Evolutionary conservation across 257 asterid species (phyloP).

Genomic region (Solanum dulcamara): DNA sequence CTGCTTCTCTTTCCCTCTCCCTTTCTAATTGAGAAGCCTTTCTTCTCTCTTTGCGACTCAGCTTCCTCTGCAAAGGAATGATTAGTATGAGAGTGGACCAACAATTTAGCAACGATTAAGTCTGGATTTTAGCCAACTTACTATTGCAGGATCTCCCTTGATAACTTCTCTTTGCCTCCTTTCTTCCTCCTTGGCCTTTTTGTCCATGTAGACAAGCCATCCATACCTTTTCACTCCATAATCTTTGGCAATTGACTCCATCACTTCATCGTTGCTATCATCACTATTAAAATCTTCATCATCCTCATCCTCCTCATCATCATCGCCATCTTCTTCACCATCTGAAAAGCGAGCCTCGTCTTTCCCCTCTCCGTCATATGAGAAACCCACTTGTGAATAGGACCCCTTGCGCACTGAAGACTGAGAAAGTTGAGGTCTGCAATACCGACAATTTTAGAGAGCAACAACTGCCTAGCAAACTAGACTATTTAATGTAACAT

Average conservation of each 20-base stretch:
- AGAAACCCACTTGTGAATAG: constrained; percentile 96
- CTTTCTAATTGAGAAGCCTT: constrained; percentile 85
- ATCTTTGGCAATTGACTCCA: constrained; percentile 95
- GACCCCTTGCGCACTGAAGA: constrained; percentile 72
- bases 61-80: constrained; percentile 53
- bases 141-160: constrained; percentile 95
- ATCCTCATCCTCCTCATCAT: constrained; percentile 68
- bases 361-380: constrained; percentile 75
- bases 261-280: constrained; percentile 82
- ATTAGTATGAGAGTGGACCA: not conserved
- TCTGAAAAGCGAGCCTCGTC: constrained; percentile 58
- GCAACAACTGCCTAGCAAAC: not conserved
- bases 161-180: constrained; percentile 88
- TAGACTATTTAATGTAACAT: not conserved
- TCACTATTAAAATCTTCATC: constrained; percentile 88
- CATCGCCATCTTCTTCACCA: constrained; percentile 73
- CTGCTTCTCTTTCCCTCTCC: constrained; percentile 86
- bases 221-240: constrained; percentile 96
- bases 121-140: constrained; percentile 25
- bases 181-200: constrained; percentile 93
- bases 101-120: not conserved
- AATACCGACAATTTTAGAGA: not conserved
- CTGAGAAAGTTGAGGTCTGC: constrained; percentile 52
- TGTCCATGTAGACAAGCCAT: constrained; percentile 97
- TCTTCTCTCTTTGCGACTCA: constrained; percentile 95